Percentiles rank a stretch among this genome's conserved stretches.
phyloP scores from a whole-genome alignment of 2,329 filamentous ascomycete genomes.

The Tolypocladium sp. region DNA sequence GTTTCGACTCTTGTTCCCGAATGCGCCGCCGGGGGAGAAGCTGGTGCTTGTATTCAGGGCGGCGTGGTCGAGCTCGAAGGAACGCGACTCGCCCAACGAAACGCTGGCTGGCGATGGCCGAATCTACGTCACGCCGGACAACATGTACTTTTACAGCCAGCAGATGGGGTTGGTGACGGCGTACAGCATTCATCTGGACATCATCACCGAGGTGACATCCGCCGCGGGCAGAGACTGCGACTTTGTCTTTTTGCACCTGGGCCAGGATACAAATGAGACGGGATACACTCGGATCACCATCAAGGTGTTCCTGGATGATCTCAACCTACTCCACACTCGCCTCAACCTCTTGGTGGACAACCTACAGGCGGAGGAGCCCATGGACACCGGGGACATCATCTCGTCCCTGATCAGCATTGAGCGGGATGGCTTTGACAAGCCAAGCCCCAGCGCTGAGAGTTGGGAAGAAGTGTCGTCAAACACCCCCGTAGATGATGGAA shows the following conservation, averaged over 20 bases:
- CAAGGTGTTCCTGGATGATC: slow-evolving; percentile 86
- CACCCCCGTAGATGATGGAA: slow-evolving; percentile 49
- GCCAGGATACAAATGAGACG: slow-evolving; percentile 51
- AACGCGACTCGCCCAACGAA: slow-evolving; percentile 30
- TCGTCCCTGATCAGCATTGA: slow-evolving; percentile 69
- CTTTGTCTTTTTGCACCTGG: slow-evolving; percentile 76
- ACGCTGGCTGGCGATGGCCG: slow-evolving; percentile 56
- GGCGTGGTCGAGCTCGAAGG: slow-evolving; percentile 58
- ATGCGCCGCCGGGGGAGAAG: slow-evolving; percentile 67
- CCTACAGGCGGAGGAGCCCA: slow-evolving; percentile 61
- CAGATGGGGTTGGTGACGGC: slow-evolving; percentile 85
- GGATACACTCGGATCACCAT: slow-evolving; percentile 70
- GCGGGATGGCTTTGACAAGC: slow-evolving; percentile 43
- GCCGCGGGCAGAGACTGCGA: slow-evolving; percentile 87
- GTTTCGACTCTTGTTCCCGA: slow-evolving; percentile 84
- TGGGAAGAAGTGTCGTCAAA: slow-evolving; percentile 73
- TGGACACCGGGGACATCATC: slow-evolving; percentile 61
- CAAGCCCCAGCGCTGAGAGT: slow-evolving; percentile 70
- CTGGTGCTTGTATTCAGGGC: slow-evolving; percentile 87
- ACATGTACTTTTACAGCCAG: slow-evolving; percentile 95
- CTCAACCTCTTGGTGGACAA: slow-evolving; percentile 81
- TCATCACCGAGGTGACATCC: slow-evolving; percentile 80
- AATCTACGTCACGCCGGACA: slow-evolving; percentile 77
- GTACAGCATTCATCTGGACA: slow-evolving; percentile 64
- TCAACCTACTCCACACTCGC: slow-evolving; percentile 71